phyloP scores from a whole-genome alignment of 352 stramenopile genomes.

The Phytophthora pseudosyringae region DNA sequence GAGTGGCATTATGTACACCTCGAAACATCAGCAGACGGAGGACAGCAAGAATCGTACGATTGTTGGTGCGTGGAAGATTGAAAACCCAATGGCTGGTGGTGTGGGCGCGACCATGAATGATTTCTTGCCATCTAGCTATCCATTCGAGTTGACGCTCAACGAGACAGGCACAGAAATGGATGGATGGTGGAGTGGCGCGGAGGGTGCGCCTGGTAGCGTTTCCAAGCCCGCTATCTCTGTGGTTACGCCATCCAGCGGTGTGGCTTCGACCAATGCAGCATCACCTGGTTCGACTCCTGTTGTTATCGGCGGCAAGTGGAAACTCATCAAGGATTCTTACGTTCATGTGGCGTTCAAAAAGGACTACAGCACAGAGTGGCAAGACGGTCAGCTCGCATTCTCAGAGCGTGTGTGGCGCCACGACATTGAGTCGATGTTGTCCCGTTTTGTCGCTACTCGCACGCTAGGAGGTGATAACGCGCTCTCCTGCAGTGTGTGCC shows the following conservation, averaged over 20 bases:
- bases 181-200: conserved; percentile 77
- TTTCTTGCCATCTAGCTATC: conserved; percentile 69
- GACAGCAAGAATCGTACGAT: conserved; percentile 45
- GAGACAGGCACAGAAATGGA: conserved; percentile 60
- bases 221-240: conserved; percentile 24
- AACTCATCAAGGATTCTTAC: conserved; percentile 84
- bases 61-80: conserved; percentile 69
- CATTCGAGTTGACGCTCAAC: conserved; percentile 71
- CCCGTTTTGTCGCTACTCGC: conserved; percentile 77
- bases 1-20: conserved; percentile 57
- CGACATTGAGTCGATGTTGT: conserved; percentile 84
- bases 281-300: conserved; percentile 12
- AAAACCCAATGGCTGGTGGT: conserved; percentile 42
- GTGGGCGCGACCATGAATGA: conserved; percentile 58
- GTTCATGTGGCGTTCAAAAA: conserved; percentile 91
- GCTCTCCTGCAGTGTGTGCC: conserved; percentile 72
- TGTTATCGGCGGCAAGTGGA: conserved; percentile 60
- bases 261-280: conserved; percentile 10
- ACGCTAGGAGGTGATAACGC: conserved; percentile 85
- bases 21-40: conserved; percentile 29
- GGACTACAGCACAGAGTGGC: conserved; percentile 90
- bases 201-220: conserved; percentile 36
- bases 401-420: conserved; percentile 88
- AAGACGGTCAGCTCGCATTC: conserved; percentile 74
- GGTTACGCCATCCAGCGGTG: conserved; percentile 21